Conservation (phyloP, 352 stramenopile species). For the Globisporangium acanthophoron region DNA sequence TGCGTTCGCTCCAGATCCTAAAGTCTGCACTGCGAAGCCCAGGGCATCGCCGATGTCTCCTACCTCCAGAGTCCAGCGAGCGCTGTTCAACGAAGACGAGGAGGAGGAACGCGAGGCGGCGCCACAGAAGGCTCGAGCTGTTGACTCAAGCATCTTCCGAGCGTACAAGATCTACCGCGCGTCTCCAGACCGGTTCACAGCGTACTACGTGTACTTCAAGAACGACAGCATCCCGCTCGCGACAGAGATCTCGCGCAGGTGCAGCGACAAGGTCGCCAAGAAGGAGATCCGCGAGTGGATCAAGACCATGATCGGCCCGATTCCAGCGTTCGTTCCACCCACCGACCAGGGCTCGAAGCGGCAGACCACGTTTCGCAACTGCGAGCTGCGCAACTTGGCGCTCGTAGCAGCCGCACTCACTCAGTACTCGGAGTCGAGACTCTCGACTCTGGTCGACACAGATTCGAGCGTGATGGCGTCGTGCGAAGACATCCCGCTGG, state of each 20-base stretch:
- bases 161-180: conserved; percentile 4
- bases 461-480: conserved; percentile 1
- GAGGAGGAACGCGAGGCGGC: not conserved
- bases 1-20: not conserved
- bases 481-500: conserved; percentile 8
- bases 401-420: conserved; percentile 6
- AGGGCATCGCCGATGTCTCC: not conserved
- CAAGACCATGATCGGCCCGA: conserved; percentile 1
- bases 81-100: not conserved
- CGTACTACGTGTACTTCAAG: conserved; percentile 7
- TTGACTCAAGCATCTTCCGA: not conserved
- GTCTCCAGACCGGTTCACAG: not conserved
- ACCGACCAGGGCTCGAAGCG: not conserved
- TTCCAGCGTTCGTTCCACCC: not conserved
- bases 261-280: conserved; percentile 5
- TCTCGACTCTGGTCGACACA: conserved; percentile 2
- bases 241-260: conserved; percentile 7
- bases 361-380: conserved; percentile 1
- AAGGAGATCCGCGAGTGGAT: conserved; percentile 7
- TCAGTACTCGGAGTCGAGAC: conserved; percentile 4
- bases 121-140: not conserved
- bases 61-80: not conserved
- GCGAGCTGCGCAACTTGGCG: conserved; percentile 7
- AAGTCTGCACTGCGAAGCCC: not conserved
- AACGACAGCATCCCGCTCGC: conserved; percentile 7